These are phyloP conservation scores for Acanthamoeba lenticulata DNA, from an alignment of 208 protist species.

Conservation along the genomic window DNA sequence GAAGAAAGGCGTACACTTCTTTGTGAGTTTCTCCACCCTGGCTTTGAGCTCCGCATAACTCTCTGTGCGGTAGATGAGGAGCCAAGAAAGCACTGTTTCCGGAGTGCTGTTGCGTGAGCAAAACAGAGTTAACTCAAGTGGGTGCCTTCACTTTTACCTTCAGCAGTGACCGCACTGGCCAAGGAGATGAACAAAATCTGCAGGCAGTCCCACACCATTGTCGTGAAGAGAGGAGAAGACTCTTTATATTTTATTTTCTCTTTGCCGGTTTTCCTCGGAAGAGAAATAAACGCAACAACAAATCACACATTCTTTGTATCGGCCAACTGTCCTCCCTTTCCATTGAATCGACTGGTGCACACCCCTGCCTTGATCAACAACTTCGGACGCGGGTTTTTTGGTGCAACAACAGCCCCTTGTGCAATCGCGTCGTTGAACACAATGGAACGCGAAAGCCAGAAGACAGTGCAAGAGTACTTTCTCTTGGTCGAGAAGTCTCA, in stretches of 20 bases:
- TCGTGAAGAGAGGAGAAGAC: neutral
- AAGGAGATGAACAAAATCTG: neutral
- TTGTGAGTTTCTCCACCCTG: neutral
- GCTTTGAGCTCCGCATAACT: neutral
- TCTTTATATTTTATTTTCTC: neutral
- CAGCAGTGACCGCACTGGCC: slow-evolving; percentile 3
- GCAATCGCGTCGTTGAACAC: neutral
- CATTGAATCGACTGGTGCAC: too few species aligned
- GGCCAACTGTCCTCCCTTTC: too few species aligned
- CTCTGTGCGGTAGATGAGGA: slow-evolving; percentile 62
- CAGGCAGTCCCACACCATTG: neutral
- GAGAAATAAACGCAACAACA: neutral
- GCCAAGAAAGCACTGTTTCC: neutral
- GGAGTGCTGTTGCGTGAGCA: too few species aligned
- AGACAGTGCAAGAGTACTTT: slow-evolving; percentile 66
- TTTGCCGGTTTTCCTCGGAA: neutral
- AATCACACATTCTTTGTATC: too few species aligned
- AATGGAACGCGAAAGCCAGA: neutral
- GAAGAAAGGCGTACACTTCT: slow-evolving; percentile 15
- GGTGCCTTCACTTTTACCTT: too few species aligned
- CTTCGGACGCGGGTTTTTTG: too few species aligned
- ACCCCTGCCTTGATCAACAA: too few species aligned
- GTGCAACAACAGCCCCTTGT: too few species aligned
- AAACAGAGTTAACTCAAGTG: too few species aligned
- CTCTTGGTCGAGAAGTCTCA: slow-evolving; percentile 69